phyloP scores from a whole-genome alignment of 768 basidiomycete genomes.

The Lactarius deliciosus region DNA sequence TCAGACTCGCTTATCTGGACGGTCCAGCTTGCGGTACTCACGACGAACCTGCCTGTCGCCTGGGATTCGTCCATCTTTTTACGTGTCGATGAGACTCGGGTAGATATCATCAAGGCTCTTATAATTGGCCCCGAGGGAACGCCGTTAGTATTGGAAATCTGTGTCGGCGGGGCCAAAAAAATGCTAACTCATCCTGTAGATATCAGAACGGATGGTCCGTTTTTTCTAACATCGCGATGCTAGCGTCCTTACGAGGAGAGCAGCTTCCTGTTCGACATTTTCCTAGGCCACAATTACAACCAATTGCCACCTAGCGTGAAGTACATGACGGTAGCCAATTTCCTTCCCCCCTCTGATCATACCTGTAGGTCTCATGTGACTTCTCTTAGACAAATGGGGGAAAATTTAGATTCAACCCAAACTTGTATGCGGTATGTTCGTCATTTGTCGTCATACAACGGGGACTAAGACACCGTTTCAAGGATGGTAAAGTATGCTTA shows the following conservation, averaged over 20 bases:
- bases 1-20: background rate
- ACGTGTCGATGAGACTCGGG: slow-evolving; percentile 87
- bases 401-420: slow-evolving; percentile 90
- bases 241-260: slow-evolving; percentile 15
- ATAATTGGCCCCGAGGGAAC: slow-evolving; percentile 93
- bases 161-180: slow-evolving; percentile 11
- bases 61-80: slow-evolving; percentile 96
- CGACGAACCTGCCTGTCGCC: slow-evolving; percentile 90
- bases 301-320: slow-evolving; percentile 77
- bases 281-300: slow-evolving; percentile 88
- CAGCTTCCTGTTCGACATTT: slow-evolving; percentile 86
- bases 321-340: slow-evolving; percentile 58
- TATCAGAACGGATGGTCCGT: slow-evolving; percentile 90
- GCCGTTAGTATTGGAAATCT: slow-evolving; percentile 48
- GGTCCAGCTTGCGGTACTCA: slow-evolving; percentile 83
- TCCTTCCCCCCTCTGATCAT: background rate
- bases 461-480: slow-evolving; percentile 11
- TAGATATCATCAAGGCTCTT: slow-evolving; percentile 89
- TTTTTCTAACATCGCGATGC: background rate
- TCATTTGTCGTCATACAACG: background rate
- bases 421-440: slow-evolving; percentile 77
- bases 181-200: slow-evolving; percentile 39
- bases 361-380: background rate
- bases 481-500: slow-evolving; percentile 95
- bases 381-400: slow-evolving; percentile 73